These are phyloP conservation scores for Tetradesmus obliquus DNA, from an alignment of 139 green algal genomes.

Conservation along the genomic window DNA sequence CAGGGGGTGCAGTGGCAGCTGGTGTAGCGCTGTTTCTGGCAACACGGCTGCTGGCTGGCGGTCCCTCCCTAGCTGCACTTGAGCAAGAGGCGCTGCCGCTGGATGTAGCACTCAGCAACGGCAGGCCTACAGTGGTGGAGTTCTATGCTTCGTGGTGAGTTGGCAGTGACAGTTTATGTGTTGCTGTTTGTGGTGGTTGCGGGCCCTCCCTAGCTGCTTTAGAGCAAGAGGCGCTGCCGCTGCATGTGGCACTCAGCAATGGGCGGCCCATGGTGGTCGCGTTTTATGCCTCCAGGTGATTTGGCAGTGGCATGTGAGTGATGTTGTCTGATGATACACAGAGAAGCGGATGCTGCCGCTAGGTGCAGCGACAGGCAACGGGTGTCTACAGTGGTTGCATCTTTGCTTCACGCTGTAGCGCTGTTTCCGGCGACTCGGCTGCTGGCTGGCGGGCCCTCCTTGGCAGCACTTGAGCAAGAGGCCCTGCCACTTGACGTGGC, in stretches of 20 bases:
- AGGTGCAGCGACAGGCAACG: no score
- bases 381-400: no score
- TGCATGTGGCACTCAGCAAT: constrained; percentile 86
- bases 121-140: constrained; percentile 90
- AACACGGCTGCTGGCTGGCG: constrained; percentile 54
- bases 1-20: constrained; percentile 65
- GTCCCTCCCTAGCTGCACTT: constrained; percentile 70
- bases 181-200: constrained; percentile 40
- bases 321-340: no score
- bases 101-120: constrained; percentile 84
- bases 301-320: no score
- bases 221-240: constrained; percentile 68
- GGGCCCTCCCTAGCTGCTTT: constrained; percentile 71
- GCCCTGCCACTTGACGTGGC: constrained; percentile 82
- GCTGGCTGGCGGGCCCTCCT: constrained; percentile 51
- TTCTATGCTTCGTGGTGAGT: constrained; percentile 97
- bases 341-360: no score
- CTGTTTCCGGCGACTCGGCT: constrained; percentile 71
- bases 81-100: constrained; percentile 74
- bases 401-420: constrained; percentile 20
- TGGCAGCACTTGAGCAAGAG: constrained; percentile 74
- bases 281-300: constrained; percentile 96
- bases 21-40: constrained; percentile 73
- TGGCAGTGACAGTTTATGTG: constrained; percentile 67
- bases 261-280: constrained; percentile 91